Base-by-base conservation (phyloP, 139 green algal genomes). In the Chloropicon primus region DNA sequence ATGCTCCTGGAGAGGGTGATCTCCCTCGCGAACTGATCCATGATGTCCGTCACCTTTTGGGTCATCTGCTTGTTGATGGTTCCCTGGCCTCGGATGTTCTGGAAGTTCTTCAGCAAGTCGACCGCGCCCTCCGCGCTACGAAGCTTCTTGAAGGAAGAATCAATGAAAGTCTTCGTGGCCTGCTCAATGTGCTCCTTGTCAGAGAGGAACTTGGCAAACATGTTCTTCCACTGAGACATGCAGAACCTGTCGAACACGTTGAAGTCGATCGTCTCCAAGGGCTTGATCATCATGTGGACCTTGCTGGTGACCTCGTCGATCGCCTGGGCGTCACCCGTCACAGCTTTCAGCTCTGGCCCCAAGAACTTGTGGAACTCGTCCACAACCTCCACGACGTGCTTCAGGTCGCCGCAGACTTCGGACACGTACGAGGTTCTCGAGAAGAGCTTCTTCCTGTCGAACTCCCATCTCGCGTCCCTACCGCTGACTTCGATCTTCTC, bases 81-180 rank as follows among this genome's bases (percentile, higher is more conserved):
- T 25, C 90, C 92, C 73, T 92, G 86, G 28, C 79, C 88, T 83
- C 92, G 88, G 79, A 97, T 96, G 28, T 77, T 84, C 75, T 93
- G 91, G 85, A 97, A 96, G 85, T 85, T 94, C 73, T 92, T 85
- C 80, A 97, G 85, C 76, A 97, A 88, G 75, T 97, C 90, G 73
- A 92, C 92, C 0, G 93, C 93, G 21, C 87, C 90, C 79, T 96
- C 91, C 21, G 91, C 89, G 72, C 80, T 91, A 25, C 90, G 82
- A 83, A 97, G 85, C 84, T 94, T 93, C 75, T 92, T 90, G 88
- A 97, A 97, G 78, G 80, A 92, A n/a, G 86, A 92, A 85, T 97
- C 92, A 74, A 97, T 96, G n/a, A 97, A 89, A 76, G 91, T 85
- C 0, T 90, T 83, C 1, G 83, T 90, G 72, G 83, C 77, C 2